A percentile compares a stretch with the other conserved stretches of the same genome.
Evolutionary conservation across 768 basidiomycete species (phyloP).

Genomic region (Podaxis mareebaensis): DNA sequence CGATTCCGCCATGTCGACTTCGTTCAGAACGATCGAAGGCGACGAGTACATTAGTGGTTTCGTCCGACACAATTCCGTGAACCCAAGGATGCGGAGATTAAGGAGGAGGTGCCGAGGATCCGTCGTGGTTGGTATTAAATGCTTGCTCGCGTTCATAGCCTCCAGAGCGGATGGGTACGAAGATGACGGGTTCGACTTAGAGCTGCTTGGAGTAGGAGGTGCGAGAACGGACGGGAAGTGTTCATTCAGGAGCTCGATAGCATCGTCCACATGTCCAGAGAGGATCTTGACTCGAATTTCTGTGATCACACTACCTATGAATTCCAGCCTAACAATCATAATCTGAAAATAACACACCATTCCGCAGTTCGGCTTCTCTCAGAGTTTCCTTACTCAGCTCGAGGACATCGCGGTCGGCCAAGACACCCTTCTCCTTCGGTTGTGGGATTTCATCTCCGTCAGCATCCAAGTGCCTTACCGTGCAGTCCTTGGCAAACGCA

Average conservation of each 20-base stretch:
- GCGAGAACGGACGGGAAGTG: slow-evolving; percentile 76
- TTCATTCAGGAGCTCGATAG: slow-evolving; percentile 61
- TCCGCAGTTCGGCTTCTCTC: slow-evolving; percentile 11
- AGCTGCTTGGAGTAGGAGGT: background rate
- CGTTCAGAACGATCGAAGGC: slow-evolving; percentile 3
- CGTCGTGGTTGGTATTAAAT: slow-evolving; percentile 60
- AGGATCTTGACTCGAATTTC: slow-evolving; percentile 73
- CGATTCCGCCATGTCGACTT: slow-evolving; percentile 14
- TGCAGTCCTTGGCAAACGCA: slow-evolving; percentile 65
- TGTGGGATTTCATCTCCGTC: slow-evolving; percentile 67
- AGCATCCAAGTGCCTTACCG: slow-evolving; percentile 60
- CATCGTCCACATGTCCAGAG: slow-evolving; percentile 73
- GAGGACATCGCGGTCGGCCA: slow-evolving; percentile 24
- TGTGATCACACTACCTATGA: slow-evolving; percentile 27
- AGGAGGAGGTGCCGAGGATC: slow-evolving; percentile 76
- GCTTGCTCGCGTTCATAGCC: slow-evolving; percentile 38
- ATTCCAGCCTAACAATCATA: background rate
- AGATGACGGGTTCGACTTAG: background rate
- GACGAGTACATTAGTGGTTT: slow-evolving; percentile 47
- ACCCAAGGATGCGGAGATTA: slow-evolving; percentile 85
- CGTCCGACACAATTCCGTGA: slow-evolving; percentile 84
- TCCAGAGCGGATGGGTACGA: slow-evolving; percentile 22
- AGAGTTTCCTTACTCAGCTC: slow-evolving; percentile 30
- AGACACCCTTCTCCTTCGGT: slow-evolving; percentile 22
- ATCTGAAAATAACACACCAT: slow-evolving; percentile 1